Base-by-base conservation (phyloP, 2,329 filamentous ascomycete species). In the Trichothecium roseum region DNA sequence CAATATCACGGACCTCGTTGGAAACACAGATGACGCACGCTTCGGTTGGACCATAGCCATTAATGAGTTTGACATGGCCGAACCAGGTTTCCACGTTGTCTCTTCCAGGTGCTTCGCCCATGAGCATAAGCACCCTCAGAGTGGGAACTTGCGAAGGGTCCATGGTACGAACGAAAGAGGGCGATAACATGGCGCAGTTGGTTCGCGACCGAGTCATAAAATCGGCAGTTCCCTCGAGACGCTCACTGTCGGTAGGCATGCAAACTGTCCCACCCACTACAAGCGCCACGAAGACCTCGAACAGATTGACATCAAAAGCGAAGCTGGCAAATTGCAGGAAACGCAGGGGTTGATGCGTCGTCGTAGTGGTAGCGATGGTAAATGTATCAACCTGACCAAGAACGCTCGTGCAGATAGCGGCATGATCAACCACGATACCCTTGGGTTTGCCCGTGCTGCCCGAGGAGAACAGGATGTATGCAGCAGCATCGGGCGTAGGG, bases 391-490 rank as follows among this genome's bases (percentile, higher is more conserved):
- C 20, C 20, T 24, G 20, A 6, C 20, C 20, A 6, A 24, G 6
- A 6, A 24, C 20, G 20, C 20, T 24, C 17, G 35, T 37, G 9
- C 28, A 29, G 12, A 45, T 22, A 16, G 34, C 34, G 16, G n/a
- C 16, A 24, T 49, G 47, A 8, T 43, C 36, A 28, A 47, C 32
- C 5, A 47, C 38, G 10, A 45, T 40, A 12, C 44, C 44, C 14
- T 48, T 46, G 13, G 49, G 47, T 4, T 38, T 45, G 3, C 42
- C 39, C 6, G 48, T 45, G 6, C 34, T 40, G 2, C 46, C 46
- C 8, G 42, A 42, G 4, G 39, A 43, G 28, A 48, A 49, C 2
- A 49, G 17, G 4, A 44, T 17, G 30, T 46, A 49, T 1, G 45
- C 40, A 10, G 39, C 30, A 8, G 20, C 20, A 10, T 24, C 20